Evolutionary conservation across 2,329 filamentous ascomycete genomes (phyloP).

Genomic region (Bipolaris zeicola): DNA sequence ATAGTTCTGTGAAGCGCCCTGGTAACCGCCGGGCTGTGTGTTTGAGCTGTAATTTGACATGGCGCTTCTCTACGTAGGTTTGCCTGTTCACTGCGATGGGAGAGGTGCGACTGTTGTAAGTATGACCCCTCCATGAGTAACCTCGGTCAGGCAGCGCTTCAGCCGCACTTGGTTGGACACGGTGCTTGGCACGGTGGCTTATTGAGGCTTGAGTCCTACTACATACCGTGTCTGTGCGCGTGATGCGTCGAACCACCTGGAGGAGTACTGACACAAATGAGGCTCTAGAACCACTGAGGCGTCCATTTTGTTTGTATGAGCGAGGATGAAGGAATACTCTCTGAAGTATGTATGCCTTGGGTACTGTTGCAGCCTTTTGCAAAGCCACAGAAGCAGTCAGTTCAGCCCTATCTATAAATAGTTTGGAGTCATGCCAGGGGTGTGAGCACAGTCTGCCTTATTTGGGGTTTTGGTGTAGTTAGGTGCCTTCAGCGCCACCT

Average conservation of each 20-base stretch:
- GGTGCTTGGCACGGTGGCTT: neutral
- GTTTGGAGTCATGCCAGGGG: too few relatives aligned
- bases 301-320: too few relatives aligned
- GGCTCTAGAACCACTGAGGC: too few relatives aligned
- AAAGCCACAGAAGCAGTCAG: too few relatives aligned
- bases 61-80: neutral
- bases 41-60: conserved; percentile 41
- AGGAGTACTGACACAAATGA: too few relatives aligned
- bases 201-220: neutral
- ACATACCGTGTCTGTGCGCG: neutral
- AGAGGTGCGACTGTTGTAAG: neutral
- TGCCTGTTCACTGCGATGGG: neutral
- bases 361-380: too few relatives aligned
- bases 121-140: neutral
- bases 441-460: too few relatives aligned
- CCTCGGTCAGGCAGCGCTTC: neutral
- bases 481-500: too few relatives aligned
- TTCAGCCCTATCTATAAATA: too few relatives aligned
- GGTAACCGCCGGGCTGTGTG: neutral
- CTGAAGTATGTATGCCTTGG: too few relatives aligned
- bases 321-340: too few relatives aligned
- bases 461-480: too few relatives aligned
- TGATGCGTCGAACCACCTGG: neutral
- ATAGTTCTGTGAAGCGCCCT: conserved; percentile 1
- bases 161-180: neutral